A percentile compares a stretch with the other conserved stretches of the same genome.
These are phyloP conservation scores for Hericium alpestre DNA, from an alignment of 768 basidiomycete genomes.

Conservation along the genomic window DNA sequence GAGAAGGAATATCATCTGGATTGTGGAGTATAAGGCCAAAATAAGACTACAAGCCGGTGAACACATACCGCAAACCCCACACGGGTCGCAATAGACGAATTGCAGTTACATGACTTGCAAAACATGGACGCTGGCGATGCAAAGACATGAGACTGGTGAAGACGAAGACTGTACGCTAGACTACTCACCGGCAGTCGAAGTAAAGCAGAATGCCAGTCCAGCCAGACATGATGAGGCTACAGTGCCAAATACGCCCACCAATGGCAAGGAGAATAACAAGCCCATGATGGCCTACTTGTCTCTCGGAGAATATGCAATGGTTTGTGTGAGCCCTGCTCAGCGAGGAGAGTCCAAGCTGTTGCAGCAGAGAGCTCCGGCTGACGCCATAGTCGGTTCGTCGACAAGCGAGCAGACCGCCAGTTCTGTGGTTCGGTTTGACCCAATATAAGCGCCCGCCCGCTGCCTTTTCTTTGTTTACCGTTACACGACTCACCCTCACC, in stretches of 20 bases:
- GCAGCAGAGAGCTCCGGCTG: no score
- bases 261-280: conserved; percentile 59
- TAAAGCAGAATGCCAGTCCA: conserved; percentile 77
- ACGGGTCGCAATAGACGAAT: conserved; percentile 94
- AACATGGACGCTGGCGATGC: conserved; percentile 76
- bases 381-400: no score
- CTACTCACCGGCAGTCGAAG: conserved; percentile 65
- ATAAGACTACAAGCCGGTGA: background rate
- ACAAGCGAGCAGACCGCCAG: no score
- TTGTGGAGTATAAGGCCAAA: background rate
- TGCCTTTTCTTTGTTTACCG: no score
- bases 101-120: conserved; percentile 98
- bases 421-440: no score
- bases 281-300: conserved; percentile 44
- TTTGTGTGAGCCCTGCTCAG: no score
- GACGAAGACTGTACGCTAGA: background rate
- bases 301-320: background rate
- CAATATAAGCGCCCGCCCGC: no score
- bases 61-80: conserved; percentile 81
- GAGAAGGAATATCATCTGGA: conserved; percentile 84
- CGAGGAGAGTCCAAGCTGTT: background rate
- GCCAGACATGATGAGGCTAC: conserved; percentile 78
- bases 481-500: no score
- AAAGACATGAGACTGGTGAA: background rate
- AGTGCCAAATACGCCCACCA: conserved; percentile 56